Conservation (phyloP, 2,329 filamentous ascomycete genomes). For the Aspergillus ibericus region DNA sequence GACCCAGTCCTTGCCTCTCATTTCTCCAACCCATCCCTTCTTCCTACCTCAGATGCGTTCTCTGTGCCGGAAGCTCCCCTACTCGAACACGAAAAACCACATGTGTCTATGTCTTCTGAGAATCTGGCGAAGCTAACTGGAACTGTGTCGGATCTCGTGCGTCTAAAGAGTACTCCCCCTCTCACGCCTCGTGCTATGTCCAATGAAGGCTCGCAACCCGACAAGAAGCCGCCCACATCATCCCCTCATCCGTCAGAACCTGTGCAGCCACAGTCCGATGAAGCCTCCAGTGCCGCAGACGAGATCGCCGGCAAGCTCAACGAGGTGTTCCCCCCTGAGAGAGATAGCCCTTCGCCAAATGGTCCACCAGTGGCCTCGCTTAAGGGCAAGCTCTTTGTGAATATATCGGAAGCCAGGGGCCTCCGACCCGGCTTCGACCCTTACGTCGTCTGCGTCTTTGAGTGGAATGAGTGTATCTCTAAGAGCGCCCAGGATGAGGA, state of each 20-base stretch:
- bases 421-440: constrained; percentile 81
- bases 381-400: constrained; percentile 86
- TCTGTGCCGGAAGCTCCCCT: constrained; percentile 52
- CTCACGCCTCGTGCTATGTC: constrained; percentile 88
- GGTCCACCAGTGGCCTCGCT: constrained; percentile 67
- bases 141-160: constrained; percentile 60
- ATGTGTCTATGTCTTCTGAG: constrained; percentile 45
- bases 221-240: constrained; percentile 32
- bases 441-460: constrained; percentile 95
- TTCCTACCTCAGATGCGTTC: constrained; percentile 50
- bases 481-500: constrained; percentile 70
- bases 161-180: constrained; percentile 84
- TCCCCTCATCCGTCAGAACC: constrained; percentile 21
- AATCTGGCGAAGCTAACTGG: constrained; percentile 73
- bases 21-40: constrained; percentile 66
- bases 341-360: constrained; percentile 28
- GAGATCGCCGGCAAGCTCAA: constrained; percentile 39
- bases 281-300: constrained; percentile 32
- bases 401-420: constrained; percentile 81
- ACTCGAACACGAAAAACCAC: constrained; percentile 47
- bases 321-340: constrained; percentile 35
- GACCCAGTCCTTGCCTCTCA: constrained; percentile 66
- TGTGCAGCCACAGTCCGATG: constrained; percentile 19
- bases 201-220: constrained; percentile 51
- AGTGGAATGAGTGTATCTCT: constrained; percentile 94